These are phyloP conservation scores for Ustilago bromivora DNA, from an alignment of 1,284 basidiomycete species.

Conservation along the genomic window DNA sequence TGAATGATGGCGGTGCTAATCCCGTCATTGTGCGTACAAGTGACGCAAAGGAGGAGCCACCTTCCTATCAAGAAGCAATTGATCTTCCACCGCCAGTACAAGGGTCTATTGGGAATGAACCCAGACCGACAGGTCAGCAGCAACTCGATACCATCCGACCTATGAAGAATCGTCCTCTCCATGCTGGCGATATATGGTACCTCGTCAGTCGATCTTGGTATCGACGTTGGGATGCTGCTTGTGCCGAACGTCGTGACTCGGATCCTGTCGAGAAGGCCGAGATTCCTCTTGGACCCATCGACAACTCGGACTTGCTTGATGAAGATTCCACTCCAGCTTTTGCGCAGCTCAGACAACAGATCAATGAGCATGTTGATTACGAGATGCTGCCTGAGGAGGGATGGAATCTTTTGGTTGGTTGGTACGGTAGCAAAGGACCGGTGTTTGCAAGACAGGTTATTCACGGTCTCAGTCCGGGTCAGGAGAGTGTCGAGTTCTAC, in stretches of 20 bases:
- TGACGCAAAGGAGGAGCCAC: slow-evolving; percentile 16
- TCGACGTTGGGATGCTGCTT: slow-evolving; percentile 79
- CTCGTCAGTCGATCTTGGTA: slow-evolving; percentile 80
- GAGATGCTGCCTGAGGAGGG: slow-evolving; percentile 81
- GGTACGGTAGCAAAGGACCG: slow-evolving; percentile 78
- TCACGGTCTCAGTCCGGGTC: slow-evolving; percentile 66
- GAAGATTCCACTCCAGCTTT: slow-evolving; percentile 30
- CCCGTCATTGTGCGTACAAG: not conserved
- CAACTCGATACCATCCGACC: slow-evolving; percentile 41
- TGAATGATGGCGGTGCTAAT: slow-evolving; percentile 28
- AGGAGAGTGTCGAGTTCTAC: slow-evolving; percentile 80
- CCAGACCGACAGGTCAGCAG: slow-evolving; percentile 36
- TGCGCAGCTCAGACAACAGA: slow-evolving; percentile 61
- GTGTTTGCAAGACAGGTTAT: slow-evolving; percentile 79
- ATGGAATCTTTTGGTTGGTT: slow-evolving; percentile 78
- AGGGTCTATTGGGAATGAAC: not conserved
- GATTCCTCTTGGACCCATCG: slow-evolving; percentile 77
- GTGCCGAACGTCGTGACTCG: slow-evolving; percentile 77
- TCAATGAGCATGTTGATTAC: slow-evolving; percentile 80
- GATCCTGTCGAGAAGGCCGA: slow-evolving; percentile 75
- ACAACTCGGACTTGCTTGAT: slow-evolving; percentile 78
- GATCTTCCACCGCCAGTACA: not conserved
- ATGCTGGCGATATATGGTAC: slow-evolving; percentile 80
- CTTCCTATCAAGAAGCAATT: slow-evolving; percentile 36
- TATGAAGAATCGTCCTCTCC: slow-evolving; percentile 71